Conservation (phyloP, 1,284 basidiomycete species). For the Fomitopsis schrenkii region DNA sequence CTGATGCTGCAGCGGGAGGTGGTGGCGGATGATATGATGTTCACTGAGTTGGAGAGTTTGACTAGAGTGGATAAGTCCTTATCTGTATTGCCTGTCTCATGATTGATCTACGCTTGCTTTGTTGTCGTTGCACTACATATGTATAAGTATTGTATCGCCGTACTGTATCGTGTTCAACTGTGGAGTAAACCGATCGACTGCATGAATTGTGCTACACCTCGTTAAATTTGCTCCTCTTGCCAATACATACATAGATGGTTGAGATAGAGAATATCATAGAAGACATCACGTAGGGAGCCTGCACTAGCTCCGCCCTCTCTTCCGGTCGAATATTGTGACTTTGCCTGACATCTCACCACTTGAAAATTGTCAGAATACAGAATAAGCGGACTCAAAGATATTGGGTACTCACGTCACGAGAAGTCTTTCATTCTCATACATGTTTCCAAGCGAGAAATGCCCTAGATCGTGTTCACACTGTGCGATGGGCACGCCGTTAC, state of each 20-base stretch:
- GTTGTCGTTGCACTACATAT: constrained; percentile 19
- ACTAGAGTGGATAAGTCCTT: constrained; percentile 46
- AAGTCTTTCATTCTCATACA: constrained; percentile 44
- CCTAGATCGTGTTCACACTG: constrained; percentile 52
- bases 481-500: constrained; percentile 47
- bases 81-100: constrained; percentile 21
- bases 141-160: constrained; percentile 15
- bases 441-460: constrained; percentile 56
- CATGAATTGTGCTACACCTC: too few species aligned
- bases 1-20: constrained; percentile 59
- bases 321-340: constrained; percentile 15
- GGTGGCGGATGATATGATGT: constrained; percentile 60
- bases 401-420: constrained; percentile 53
- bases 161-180: background rate
- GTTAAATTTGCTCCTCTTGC: too few species aligned
- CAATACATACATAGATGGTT: too few species aligned
- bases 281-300: too few species aligned
- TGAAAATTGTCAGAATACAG: background rate
- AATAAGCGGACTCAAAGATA: background rate
- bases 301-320: background rate
- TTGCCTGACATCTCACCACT: constrained; percentile 21
- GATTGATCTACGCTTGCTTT: constrained; percentile 1
- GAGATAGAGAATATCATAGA: too few species aligned
- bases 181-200: background rate
- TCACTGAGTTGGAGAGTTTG: constrained; percentile 72